Base-by-base conservation (phyloP, 164 flowering plant species). In the Protea cynaroides region DNA sequence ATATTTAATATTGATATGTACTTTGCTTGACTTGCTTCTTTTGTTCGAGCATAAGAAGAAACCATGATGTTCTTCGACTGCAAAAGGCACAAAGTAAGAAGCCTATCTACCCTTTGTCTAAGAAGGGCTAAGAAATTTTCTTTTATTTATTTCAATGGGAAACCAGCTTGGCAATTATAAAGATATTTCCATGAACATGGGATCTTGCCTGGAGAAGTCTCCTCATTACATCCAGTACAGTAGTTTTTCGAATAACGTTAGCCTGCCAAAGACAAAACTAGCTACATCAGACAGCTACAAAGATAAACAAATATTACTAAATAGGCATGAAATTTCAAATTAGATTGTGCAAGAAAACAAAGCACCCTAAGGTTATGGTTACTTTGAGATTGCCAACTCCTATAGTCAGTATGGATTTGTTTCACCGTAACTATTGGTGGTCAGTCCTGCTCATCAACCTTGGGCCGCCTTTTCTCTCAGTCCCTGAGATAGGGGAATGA, bases 221-320 rank as follows among this genome's bases (percentile, higher is more conserved):
- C 80, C 99, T 90, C 99, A 95, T 92, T 54, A 95, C 99, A 83
- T 90, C 99, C 12, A 95, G 83, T n/a, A 95, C 99, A 63, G 99
- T 92, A 46, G 99, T 95, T 77, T 95, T 95, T 29, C 97, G 92
- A 58, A 95, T 92, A 62, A 92, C 85, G 86, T 91, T 95, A 25
- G 99, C 99, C 99, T 95, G 88, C 79, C 73, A 81, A 62, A 56
- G 68, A 62, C 1, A 66, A 21, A 71, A 47, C 50, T 13, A 66
- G 50, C 19, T 38, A 25, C 36, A 64, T 66, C 52, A 72, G 44
- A 59, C 22, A 23, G 34, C 50, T 19, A 34, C 59, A 70, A 58
- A 3, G 23, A 59, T 25, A 18, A 19, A 59, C 24, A 24, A 15
- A 8, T 43, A 40, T 55, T 59, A 52, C 46, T 40, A 40, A 1